Evolutionary conservation across 169 alveolate species (phyloP).

Genomic region (Cryptosporidium bovis): DNA sequence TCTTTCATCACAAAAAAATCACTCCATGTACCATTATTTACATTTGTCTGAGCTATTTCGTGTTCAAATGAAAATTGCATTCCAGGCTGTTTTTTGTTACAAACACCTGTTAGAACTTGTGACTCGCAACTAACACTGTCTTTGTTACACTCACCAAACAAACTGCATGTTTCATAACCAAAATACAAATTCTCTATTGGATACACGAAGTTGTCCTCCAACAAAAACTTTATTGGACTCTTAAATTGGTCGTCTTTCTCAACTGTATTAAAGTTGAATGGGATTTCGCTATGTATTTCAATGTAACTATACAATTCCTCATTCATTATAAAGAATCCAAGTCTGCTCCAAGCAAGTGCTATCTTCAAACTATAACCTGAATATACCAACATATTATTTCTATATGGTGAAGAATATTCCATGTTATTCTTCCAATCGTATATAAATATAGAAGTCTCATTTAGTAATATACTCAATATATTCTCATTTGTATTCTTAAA

Average conservation of each 20-base stretch:
- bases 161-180: constrained; percentile 10
- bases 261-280: constrained; percentile 1
- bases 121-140: neutral
- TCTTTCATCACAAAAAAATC: constrained; percentile 1
- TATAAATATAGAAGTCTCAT: constrained; percentile 3
- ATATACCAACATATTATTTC: constrained; percentile 41
- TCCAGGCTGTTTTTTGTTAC: constrained; percentile 43
- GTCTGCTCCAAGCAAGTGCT: constrained; percentile 50
- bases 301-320: constrained; percentile 7
- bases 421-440: constrained; percentile 34
- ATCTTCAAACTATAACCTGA: neutral
- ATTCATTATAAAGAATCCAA: constrained; percentile 48
- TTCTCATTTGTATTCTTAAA: neutral
- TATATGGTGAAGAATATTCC: constrained; percentile 57
- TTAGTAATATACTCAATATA: neutral
- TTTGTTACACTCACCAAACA: constrained; percentile 5
- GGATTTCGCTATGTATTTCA: constrained; percentile 5
- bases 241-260: neutral
- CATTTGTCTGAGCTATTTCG: constrained; percentile 38
- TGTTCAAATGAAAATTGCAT: constrained; percentile 8
- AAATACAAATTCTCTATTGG: neutral
- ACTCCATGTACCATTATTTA: constrained; percentile 59
- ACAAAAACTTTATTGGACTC: neutral
- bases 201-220: neutral
- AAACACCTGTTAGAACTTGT: constrained; percentile 19